Evolutionary conservation across 176 grass and related monocot genomes (phyloP).

Genomic region (Thalia dealbata): DNA sequence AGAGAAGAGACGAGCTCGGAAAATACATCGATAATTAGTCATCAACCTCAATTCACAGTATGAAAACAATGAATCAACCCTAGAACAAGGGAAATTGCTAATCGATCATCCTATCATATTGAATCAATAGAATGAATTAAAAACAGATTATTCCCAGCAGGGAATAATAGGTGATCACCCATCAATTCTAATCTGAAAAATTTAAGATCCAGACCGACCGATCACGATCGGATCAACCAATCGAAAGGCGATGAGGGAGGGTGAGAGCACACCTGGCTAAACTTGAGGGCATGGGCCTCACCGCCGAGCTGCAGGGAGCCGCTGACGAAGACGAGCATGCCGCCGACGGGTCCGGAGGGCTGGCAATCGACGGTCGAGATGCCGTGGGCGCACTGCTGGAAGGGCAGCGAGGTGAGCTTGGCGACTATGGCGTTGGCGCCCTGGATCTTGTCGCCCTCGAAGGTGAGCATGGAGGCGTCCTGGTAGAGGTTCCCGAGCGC

Average conservation of each 20-base stretch:
- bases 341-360: slow-evolving; percentile 8
- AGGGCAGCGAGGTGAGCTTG: slow-evolving; percentile 3
- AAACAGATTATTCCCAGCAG: background rate
- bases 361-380: slow-evolving; percentile 15
- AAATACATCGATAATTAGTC: background rate
- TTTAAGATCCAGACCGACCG: background rate
- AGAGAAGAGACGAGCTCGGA: background rate
- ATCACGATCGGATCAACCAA: background rate
- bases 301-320: slow-evolving; percentile 6
- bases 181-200: background rate
- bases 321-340: slow-evolving; percentile 8
- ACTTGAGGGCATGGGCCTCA: background rate
- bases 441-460: slow-evolving; percentile 12
- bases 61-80: background rate
- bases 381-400: slow-evolving; percentile 9
- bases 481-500: slow-evolving; percentile 2
- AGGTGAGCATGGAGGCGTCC: slow-evolving; percentile 7
- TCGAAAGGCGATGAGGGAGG: background rate
- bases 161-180: background rate
- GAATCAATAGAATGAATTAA: background rate
- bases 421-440: slow-evolving; percentile 1
- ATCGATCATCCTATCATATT: background rate
- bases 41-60: too few species aligned
- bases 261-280: background rate
- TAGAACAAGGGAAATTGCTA: background rate